Conservation (phyloP, 2,329 filamentous ascomycete species). For the Harringtonia lauricola region DNA sequence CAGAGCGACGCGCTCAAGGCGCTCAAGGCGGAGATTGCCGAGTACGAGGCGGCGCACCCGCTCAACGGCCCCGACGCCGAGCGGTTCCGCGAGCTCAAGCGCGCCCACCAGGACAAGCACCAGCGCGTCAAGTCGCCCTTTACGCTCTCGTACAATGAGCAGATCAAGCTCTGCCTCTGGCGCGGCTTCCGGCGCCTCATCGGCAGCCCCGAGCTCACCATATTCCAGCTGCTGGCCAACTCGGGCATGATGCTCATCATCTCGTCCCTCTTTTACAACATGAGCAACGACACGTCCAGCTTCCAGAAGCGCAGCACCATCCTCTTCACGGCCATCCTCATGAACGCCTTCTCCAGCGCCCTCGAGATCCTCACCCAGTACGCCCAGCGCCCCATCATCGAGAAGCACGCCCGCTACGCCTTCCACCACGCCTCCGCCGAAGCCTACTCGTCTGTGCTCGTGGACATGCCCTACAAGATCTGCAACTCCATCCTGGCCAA, state of each 20-base stretch:
- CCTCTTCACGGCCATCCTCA: slow-evolving; percentile 75
- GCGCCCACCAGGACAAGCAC: slow-evolving; percentile 41
- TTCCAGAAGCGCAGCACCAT: slow-evolving; percentile 53
- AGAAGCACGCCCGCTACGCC: slow-evolving; percentile 78
- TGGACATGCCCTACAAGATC: slow-evolving; percentile 74
- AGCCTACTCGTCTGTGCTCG: slow-evolving; percentile 73
- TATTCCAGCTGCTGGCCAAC: slow-evolving; percentile 61
- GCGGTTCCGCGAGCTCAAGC: slow-evolving; percentile 41
- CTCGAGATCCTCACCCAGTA: slow-evolving; percentile 80
- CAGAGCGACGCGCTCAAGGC: slow-evolving; percentile 37
- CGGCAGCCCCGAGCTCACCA: slow-evolving; percentile 65
- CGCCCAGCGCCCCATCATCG: slow-evolving; percentile 78
- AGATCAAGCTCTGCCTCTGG: slow-evolving; percentile 67
- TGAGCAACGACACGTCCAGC: slow-evolving; percentile 51
- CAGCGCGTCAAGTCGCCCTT: slow-evolving; percentile 65
- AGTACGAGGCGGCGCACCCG: slow-evolving; percentile 40
- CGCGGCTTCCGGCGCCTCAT: slow-evolving; percentile 67
- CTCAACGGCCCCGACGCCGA: slow-evolving; percentile 41
- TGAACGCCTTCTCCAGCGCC: slow-evolving; percentile 73
- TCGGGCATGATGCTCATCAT: slow-evolving; percentile 67
- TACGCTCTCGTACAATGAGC: slow-evolving; percentile 65
- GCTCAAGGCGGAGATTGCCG: slow-evolving; percentile 41
- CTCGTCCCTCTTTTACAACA: slow-evolving; percentile 68
- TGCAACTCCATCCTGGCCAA: slow-evolving; percentile 68
- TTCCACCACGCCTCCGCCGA: slow-evolving; percentile 83